Base-by-base conservation (phyloP, 129 eudicot genomes). In the Lactuca saligna region DNA sequence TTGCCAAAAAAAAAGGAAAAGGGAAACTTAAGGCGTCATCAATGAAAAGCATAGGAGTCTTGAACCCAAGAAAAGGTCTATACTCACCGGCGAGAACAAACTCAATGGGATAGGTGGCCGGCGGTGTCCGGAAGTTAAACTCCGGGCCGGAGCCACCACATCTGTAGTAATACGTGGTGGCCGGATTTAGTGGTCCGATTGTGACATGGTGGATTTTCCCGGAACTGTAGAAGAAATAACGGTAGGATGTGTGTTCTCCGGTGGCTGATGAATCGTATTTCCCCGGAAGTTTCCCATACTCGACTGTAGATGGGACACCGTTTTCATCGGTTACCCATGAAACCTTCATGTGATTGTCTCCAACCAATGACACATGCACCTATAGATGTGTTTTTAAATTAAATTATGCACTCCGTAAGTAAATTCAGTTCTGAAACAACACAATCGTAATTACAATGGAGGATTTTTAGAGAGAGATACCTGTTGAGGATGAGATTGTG, bases 281-380 rank as follows among this genome's bases (percentile, higher is more conserved):
- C 14, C 84, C 96, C 0, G 87, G 59, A 15, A 17, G 2, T 42
- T 71, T 91, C 1, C 96, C 97, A 46, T 85, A 88, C 38, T 88
- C 93, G 0, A 91, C 97, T 4, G 50, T 46, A 0, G 97, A 85
- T 15, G 74, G 50, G 10, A 58, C 79, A 4, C 70, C 58, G 32
- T 63, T 57, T 39, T 80, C 82, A 0, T 70, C 39, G 6, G 93
- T 91, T 8, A 88, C 78, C 88, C 87, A 91, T 67, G 97, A 83
- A 5, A 91, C 81, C 46, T 85, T 85, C 88, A 86, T 78, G 42
- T 73, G 41, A n/a, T 80, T 81, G 33, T 76, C 65, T 56, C 89
- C 96, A 3, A 80, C 97, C 70, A 91, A 58, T 35, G 97, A 88
- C 32, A 91, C 58, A 44, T 91, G 97, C 10, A 91, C 97, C 97